Base-by-base conservation (phyloP, 345 rosid species). In the Xanthoceras sorbifolium region DNA sequence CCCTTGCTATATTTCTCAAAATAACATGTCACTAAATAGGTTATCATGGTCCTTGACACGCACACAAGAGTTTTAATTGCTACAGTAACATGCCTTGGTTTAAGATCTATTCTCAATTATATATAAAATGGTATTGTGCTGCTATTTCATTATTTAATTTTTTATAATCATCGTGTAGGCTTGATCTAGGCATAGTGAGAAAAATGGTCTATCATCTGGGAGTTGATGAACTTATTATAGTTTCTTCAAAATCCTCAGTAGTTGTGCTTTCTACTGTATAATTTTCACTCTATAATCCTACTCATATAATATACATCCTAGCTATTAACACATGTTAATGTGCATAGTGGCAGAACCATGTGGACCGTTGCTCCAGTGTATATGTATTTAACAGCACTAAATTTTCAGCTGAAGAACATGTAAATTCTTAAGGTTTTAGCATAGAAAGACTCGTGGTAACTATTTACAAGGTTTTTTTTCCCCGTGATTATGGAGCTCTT, bases 41-140 rank as follows among this genome's bases (percentile, higher is more conserved):
- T 57, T 28, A 42, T 66, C 36, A 75, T 2, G 18, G 29, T 75
- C 25, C 55, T 36, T 66, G 25, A 75, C 38, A 34, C 65, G 65
- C 34, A 18, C 52, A 14, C 25, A n/a, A 9, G 12, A 40, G 20
- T 42, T 40, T 67, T 61, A 14, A 63, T 46, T 63, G 59, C 69
- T 62, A 25, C 23, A 48, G n/a, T 11, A 36, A 28, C 20, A 46
- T 68, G 59, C 38, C 15, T n/a, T 8, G 57, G 59, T 44, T 68
- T 28, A 48, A 22, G 52, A 46, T 46, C 36, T 62, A 26, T 62
- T 61, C n/a, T 28, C 15, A 5, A 29, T 62, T 28, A 29, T 18
- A 12, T 31, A 40, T 44, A 26, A 15, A 14, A 46, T 46, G 52
- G 12, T 46, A 46, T 46, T 46, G 52, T 11, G 20, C 52, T 46